Base-by-base conservation (phyloP, 768 basidiomycete genomes). In the Tubosaeta sp. region DNA sequence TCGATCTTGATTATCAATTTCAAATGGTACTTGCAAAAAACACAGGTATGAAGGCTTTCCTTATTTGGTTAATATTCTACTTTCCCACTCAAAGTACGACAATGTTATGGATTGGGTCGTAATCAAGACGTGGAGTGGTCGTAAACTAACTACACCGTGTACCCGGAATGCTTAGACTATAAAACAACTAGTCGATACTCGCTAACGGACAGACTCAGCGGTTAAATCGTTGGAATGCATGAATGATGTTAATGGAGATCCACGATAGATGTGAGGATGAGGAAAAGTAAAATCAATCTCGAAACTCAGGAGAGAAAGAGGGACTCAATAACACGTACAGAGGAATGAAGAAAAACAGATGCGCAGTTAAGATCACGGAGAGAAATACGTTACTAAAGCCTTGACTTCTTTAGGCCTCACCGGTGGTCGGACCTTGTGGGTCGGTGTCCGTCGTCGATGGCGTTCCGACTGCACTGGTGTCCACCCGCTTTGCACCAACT, bases 391-490 rank as follows among this genome's bases (percentile, higher is more conserved):
- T 1, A 46, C 33, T 44, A 43, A 4, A 43, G 43, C 29, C 39
- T 50, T n/a, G 3, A 46, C 50, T 9, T 33, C 33, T 51, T 63
- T 53, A 66, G 32, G 51, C 50, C 29, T 59, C 59, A 12, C 44
- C 31, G 2, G 49, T 12, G 14, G 53, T 47, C 14, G 50, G 39
- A 13, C 32, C 48, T 25, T 52, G 65, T 3, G 46, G 54, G 14
- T 59, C 62, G 6, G 31, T 19, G 16, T 61, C 65, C 35, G 54
- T 47, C 14, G 53, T 55, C 67, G 54, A 71, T 57, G 61, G 76
- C 75, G 65, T 72, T 74, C 66, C 75, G 7, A 27, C 35, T 12
- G 46, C 43, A 42, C 46, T 35, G 11, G 37, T 58, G 33, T 65
- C 60, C 14, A 49, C 65, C 35, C 65, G 79, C 47, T 4, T 62